Evolutionary conservation across 805 yeast species (phyloP).

Genomic region (Yarrowia porcina): DNA sequence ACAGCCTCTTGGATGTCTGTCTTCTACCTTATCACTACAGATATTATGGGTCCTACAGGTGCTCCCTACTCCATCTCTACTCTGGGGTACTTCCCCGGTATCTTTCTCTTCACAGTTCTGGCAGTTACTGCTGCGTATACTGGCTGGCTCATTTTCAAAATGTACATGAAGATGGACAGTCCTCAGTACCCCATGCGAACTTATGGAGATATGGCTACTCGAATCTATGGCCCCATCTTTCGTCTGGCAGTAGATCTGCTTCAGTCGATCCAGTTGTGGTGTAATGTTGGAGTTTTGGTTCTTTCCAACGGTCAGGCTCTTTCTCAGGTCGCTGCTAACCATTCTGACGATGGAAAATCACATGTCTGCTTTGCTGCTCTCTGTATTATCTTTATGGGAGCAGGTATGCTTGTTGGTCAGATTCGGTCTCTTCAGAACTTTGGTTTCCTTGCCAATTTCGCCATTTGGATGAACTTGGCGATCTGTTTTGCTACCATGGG

Average conservation of each 20-base stretch:
- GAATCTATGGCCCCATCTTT: slow-evolving; percentile 41
- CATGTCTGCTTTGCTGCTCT: slow-evolving; percentile 44
- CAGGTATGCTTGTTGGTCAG: slow-evolving; percentile 46
- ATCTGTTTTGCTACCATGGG: slow-evolving; percentile 47
- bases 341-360: slow-evolving; percentile 19
- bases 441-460: slow-evolving; percentile 45
- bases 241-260: slow-evolving; percentile 40
- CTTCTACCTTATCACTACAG: slow-evolving; percentile 49
- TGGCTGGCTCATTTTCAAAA: slow-evolving; percentile 42
- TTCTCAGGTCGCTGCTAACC: slow-evolving; percentile 39
- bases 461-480: slow-evolving; percentile 50
- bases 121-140: slow-evolving; percentile 46
- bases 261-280: slow-evolving; percentile 45
- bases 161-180: slow-evolving; percentile 43
- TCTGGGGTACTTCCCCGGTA: slow-evolving; percentile 48
- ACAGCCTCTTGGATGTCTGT: slow-evolving; percentile 36
- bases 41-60: slow-evolving; percentile 46
- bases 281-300: slow-evolving; percentile 46
- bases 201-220: slow-evolving; percentile 45
- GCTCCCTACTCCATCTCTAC: slow-evolving; percentile 48
- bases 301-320: slow-evolving; percentile 45
- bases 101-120: slow-evolving; percentile 43
- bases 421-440: slow-evolving; percentile 42
- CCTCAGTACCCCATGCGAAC: slow-evolving; percentile 45
- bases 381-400: slow-evolving; percentile 45